Evolutionary conservation across 1,284 basidiomycete species (phyloP).

Genomic region (Peniophora sp.): DNA sequence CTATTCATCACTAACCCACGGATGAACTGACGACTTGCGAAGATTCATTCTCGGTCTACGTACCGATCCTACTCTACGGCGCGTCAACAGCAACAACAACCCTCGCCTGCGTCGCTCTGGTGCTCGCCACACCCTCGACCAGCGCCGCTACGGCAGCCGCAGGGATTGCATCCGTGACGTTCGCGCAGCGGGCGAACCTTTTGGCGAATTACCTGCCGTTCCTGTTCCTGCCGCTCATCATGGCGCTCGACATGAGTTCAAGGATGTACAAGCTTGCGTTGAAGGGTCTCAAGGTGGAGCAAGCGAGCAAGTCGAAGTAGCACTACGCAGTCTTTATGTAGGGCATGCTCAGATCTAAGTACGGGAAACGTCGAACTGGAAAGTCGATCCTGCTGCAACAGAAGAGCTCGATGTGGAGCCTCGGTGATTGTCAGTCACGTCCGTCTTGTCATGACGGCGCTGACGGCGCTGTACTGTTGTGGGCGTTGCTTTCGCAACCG

Average conservation of each 20-base stretch:
- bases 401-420: too few relatives aligned
- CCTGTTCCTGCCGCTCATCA: conserved; percentile 60
- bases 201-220: conserved; percentile 72
- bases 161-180: conserved; percentile 30
- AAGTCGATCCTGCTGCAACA: too few relatives aligned
- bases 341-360: too few relatives aligned
- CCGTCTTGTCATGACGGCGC: too few relatives aligned
- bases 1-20: too few relatives aligned
- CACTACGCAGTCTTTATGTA: too few relatives aligned
- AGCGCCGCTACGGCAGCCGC: conserved; percentile 23
- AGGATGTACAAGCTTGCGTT: conserved; percentile 24
- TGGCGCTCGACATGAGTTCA: conserved; percentile 65
- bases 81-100: conserved; percentile 75
- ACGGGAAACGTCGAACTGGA: too few relatives aligned
- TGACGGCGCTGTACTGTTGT: too few relatives aligned
- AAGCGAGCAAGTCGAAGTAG: conserved; percentile 4
- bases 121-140: conserved; percentile 40
- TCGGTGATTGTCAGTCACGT: too few relatives aligned
- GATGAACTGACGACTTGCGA: conserved; percentile 11
- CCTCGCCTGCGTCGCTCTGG: conserved; percentile 56
- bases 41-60: conserved; percentile 42
- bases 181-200: conserved; percentile 42
- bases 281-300: conserved; percentile 13
- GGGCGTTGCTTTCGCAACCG: too few relatives aligned
- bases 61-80: conserved; percentile 62